phyloP scores from a whole-genome alignment of 345 rosid genomes.

The Melaleuca alternifolia region DNA sequence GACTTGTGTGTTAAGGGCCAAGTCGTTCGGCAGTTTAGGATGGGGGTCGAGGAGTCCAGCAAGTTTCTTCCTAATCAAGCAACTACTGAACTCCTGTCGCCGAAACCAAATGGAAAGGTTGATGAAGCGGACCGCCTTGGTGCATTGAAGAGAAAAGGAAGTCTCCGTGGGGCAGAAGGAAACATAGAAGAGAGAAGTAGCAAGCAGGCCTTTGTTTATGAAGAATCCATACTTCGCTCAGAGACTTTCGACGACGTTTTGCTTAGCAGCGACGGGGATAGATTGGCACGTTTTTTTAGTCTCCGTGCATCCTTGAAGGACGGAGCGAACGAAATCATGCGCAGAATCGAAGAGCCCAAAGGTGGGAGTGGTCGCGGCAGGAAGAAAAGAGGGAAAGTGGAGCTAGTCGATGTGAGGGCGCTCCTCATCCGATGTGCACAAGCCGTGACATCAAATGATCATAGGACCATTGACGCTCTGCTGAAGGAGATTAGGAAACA shows the following conservation, averaged over 20 bases:
- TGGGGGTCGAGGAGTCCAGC: neutral
- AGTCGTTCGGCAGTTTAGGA: neutral
- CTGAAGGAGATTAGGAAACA: constrained; percentile 12
- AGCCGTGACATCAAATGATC: constrained; percentile 15
- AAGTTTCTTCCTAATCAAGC: neutral
- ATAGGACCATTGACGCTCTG: constrained; percentile 2
- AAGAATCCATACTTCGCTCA: neutral
- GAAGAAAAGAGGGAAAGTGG: constrained; percentile 6
- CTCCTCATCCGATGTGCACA: constrained; percentile 21
- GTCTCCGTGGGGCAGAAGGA: neutral
- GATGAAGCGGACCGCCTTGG: neutral
- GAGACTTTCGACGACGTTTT: neutral
- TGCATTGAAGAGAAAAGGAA: neutral
- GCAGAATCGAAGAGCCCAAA: neutral
- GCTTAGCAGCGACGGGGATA: neutral
- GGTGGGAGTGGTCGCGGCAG: neutral
- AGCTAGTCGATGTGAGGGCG: constrained; percentile 8
- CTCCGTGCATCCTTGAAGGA: neutral
- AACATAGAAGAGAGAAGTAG: neutral
- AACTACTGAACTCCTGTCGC: neutral
- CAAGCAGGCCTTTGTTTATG: neutral
- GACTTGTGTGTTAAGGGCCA: neutral
- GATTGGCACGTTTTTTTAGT: neutral
- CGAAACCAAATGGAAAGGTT: neutral
- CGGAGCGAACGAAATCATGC: neutral